Evolutionary conservation across 2,329 filamentous ascomycete species (phyloP), one percentile per base, ranked within the genome.

Genomic region (Fusarium pseudonygamai): DNA sequence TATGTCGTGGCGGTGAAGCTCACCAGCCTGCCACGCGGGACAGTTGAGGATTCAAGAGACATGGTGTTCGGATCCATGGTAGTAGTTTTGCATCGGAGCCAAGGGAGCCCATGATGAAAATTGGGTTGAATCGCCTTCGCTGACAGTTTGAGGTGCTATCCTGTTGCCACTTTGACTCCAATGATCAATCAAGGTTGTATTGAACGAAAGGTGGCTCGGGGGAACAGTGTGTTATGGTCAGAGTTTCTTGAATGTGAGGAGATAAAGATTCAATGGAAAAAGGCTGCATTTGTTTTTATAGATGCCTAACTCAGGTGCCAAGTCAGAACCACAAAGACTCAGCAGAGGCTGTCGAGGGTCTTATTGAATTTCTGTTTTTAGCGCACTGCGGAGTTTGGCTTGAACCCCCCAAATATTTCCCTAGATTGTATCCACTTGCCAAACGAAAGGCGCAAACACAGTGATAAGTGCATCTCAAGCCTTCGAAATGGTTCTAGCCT

Each of bases 11-110:
- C 20, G 53, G 45, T 62, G 26, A 16, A 80, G 22, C 87, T 79
- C 83, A 93, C 92, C 93, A 95, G 81, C 93, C 93, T 74, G 92
- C 92, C 71, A 87, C 87, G 72, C 89, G 87, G 47, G 92, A 94
- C 42, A 95, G 86, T 20, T 89, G 84, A 57, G 87, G 85, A 7
- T 91, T 94, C 77, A 90, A 88, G 67, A 93, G 86, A 69, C 93
- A 86, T 32, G 93, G 93, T 24, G 93, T 95, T 79, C 91, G 85
- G 68, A 90, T 88, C 92, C 92, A 95, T 63, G 93, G 91, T 58
- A 84, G 80, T 70, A 84, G 80, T 70, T 81, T 84, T 24, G 80
- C 78, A 30, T 84, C 82, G 30, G 79, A 72, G 15, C 75, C 74
- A 47, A 83, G 79, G 28, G 84, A 86, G 52, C 83, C 84, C 85